phyloP scores from a whole-genome alignment of 1,284 basidiomycete genomes.

The Cryptococcus floricola region DNA sequence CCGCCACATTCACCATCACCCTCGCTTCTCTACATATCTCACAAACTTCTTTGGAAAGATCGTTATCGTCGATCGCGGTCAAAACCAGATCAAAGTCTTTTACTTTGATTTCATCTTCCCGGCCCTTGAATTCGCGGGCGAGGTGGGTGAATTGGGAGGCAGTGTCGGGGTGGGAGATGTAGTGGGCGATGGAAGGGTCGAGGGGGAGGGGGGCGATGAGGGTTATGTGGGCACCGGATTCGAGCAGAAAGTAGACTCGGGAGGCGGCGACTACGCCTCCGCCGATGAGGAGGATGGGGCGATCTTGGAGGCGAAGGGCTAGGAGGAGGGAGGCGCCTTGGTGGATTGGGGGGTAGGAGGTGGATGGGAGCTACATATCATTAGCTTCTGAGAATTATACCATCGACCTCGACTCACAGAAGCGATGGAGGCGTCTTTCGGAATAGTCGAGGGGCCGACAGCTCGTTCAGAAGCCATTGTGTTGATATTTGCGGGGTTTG shows the following conservation, averaged over 20 bases:
- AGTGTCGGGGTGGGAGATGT: constrained; percentile 44
- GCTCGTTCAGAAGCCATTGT: too few species aligned
- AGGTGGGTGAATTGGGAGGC: constrained; percentile 63
- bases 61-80: constrained; percentile 85
- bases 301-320: constrained; percentile 54
- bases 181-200: constrained; percentile 52
- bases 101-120: constrained; percentile 51
- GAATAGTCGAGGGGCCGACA: background rate
- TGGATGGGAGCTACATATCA: background rate
- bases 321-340: constrained; percentile 51
- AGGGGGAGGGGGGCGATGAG: constrained; percentile 49
- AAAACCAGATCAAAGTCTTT: constrained; percentile 79
- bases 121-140: constrained; percentile 60
- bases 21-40: constrained; percentile 62
- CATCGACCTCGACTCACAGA: background rate
- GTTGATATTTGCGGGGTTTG: too few species aligned
- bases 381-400: background rate
- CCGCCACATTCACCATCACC: constrained; percentile 92
- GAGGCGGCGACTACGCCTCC: constrained; percentile 57
- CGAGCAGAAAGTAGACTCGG: constrained; percentile 51
- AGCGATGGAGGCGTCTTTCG: background rate
- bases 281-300: constrained; percentile 55
- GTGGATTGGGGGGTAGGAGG: constrained; percentile 29
- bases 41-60: constrained; percentile 65
- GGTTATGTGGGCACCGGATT: constrained; percentile 49